Evolutionary conservation across 2,329 filamentous ascomycete genomes (phyloP).

Genomic region (Claviceps africana): DNA sequence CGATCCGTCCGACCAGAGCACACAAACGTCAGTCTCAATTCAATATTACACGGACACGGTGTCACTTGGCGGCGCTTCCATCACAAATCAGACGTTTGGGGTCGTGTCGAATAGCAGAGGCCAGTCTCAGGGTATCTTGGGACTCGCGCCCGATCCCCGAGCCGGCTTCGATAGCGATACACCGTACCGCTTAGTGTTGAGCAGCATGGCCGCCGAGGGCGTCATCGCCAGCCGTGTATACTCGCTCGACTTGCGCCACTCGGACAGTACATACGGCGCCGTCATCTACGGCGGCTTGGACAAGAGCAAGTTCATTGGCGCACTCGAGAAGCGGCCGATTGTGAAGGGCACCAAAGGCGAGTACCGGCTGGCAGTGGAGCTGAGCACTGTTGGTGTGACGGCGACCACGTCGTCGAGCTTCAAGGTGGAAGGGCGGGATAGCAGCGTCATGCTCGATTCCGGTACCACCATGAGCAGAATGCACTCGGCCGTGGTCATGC

Average conservation of each 20-base stretch:
- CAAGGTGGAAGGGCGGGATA: conserved; percentile 16
- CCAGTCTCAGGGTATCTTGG: conserved; percentile 38
- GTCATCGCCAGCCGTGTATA: conserved; percentile 37
- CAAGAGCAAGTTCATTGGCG: conserved; percentile 35
- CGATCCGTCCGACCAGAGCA: conserved; percentile 21
- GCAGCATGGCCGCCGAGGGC: conserved; percentile 31
- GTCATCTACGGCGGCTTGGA: conserved; percentile 41
- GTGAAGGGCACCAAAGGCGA: conserved; percentile 23
- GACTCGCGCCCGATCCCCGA: conserved; percentile 29
- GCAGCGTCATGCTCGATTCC: conserved; percentile 36
- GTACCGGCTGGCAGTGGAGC: conserved; percentile 21
- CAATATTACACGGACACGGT: conserved; percentile 33
- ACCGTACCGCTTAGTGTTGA: conserved; percentile 40
- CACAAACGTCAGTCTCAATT: conserved; percentile 25
- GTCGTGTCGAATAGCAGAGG: conserved; percentile 29
- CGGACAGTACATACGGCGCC: conserved; percentile 29
- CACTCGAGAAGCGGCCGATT: conserved; percentile 28
- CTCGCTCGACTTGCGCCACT: conserved; percentile 33
- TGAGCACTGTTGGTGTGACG: conserved; percentile 19
- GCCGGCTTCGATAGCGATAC: conserved; percentile 22
- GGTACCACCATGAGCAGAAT: conserved; percentile 37
- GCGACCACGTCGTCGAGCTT: conserved; percentile 13
- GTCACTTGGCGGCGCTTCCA: conserved; percentile 26
- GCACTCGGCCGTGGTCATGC: conserved; percentile 26
- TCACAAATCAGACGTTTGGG: conserved; percentile 36